Evolutionary conservation across 2,329 filamentous ascomycete species (phyloP).

Genomic region (Aspergillus aculeatinus): DNA sequence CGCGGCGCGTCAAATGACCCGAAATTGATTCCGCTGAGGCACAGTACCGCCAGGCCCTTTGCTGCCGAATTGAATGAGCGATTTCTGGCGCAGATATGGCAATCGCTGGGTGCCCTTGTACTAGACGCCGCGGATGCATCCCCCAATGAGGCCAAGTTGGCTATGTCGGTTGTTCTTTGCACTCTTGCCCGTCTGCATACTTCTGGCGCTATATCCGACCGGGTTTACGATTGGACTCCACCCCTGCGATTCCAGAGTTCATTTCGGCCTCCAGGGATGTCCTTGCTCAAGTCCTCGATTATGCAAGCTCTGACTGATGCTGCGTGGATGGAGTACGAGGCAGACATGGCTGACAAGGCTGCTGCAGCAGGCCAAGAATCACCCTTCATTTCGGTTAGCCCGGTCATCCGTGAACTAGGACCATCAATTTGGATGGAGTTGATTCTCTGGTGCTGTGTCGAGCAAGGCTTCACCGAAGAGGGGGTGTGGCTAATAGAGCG

Average conservation of each 20-base stretch:
- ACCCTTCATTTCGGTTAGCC: constrained; percentile 41
- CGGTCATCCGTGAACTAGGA: constrained; percentile 45
- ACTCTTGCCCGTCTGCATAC: constrained; percentile 49
- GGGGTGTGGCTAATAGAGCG: constrained; percentile 41
- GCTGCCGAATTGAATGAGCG: constrained; percentile 23
- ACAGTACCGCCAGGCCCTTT: constrained; percentile 26
- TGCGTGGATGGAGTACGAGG: constrained; percentile 45
- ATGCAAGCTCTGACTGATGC: constrained; percentile 50
- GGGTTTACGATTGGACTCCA: constrained; percentile 43
- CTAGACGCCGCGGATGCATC: constrained; percentile 41
- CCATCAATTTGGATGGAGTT: constrained; percentile 52
- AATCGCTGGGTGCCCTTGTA: constrained; percentile 41
- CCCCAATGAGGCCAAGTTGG: constrained; percentile 33
- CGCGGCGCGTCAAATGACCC: background rate
- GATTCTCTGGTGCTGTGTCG: constrained; percentile 52
- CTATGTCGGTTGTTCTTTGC: constrained; percentile 47
- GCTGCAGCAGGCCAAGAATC: constrained; percentile 38
- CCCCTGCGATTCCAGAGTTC: constrained; percentile 29
- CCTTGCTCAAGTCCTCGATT: constrained; percentile 46
- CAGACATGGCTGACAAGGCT: constrained; percentile 37
- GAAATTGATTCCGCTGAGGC: constrained; percentile 20
- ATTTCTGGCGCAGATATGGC: constrained; percentile 41
- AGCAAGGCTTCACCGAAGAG: constrained; percentile 44
- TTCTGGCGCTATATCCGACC: constrained; percentile 43
- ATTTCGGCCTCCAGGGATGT: constrained; percentile 45